Conservation (phyloP, 805 yeast genomes). For the Isabelozyma gotoi region DNA sequence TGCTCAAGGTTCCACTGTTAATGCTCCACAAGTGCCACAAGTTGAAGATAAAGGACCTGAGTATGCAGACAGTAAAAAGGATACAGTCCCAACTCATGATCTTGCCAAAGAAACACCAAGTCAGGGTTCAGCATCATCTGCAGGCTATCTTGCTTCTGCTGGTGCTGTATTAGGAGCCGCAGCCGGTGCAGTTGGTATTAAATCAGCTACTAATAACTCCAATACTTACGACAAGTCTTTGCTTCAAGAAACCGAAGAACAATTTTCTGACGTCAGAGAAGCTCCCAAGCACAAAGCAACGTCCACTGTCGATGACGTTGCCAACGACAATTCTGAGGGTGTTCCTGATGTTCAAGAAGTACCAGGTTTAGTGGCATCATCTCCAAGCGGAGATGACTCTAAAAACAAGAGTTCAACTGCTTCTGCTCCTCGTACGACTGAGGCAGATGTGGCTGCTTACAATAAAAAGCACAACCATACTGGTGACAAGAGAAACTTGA, state of each 20-base stretch:
- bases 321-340: neutral
- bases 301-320: slow-evolving; percentile 2
- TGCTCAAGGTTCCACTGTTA: neutral
- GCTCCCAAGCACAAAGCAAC: slow-evolving; percentile 9
- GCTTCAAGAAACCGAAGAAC: slow-evolving; percentile 17
- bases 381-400: slow-evolving; percentile 1
- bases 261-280: slow-evolving; percentile 12
- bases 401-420: neutral
- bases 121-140: neutral
- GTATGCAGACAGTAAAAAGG: slow-evolving; percentile 1
- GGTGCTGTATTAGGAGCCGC: slow-evolving; percentile 19
- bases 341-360: slow-evolving; percentile 15
- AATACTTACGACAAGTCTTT: slow-evolving; percentile 12
- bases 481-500: slow-evolving; percentile 20
- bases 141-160: slow-evolving; percentile 9
- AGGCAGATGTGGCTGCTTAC: slow-evolving; percentile 22
- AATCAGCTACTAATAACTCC: neutral
- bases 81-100: slow-evolving; percentile 3
- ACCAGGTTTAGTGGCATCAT: slow-evolving; percentile 16
- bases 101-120: slow-evolving; percentile 1
- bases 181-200: slow-evolving; percentile 15
- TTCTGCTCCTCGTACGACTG: slow-evolving; percentile 7
- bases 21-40: neutral
- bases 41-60: slow-evolving; percentile 1
- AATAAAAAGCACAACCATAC: slow-evolving; percentile 26